Percentiles rank a stretch among this genome's conserved stretches.
These are phyloP conservation scores for Colletotrichum tropicicola DNA, from an alignment of 2,329 filamentous ascomycete genomes.

Conservation along the genomic window DNA sequence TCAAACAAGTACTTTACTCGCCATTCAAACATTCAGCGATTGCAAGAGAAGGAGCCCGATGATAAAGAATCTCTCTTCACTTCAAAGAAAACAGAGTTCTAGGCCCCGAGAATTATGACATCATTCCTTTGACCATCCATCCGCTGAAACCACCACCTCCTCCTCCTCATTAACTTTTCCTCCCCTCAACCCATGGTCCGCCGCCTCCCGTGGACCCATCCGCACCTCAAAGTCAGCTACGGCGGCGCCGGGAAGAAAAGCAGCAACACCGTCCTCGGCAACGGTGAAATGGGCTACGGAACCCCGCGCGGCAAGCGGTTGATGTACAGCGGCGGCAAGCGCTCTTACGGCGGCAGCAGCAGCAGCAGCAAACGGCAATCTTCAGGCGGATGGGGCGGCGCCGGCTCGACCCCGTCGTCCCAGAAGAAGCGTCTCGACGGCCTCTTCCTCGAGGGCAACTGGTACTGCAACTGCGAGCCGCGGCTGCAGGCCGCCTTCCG, in stretches of 20 bases:
- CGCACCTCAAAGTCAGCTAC: slow-evolving; percentile 22
- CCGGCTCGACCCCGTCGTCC: slow-evolving; percentile 28
- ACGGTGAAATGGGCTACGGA: slow-evolving; percentile 4
- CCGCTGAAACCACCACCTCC: background rate
- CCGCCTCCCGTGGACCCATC: slow-evolving; percentile 27
- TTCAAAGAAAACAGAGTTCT: background rate
- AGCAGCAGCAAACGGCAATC: background rate
- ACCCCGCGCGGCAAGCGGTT: slow-evolving; percentile 20
- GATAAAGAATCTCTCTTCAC: background rate
- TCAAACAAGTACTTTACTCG: too few species aligned
- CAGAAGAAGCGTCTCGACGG: slow-evolving; percentile 44
- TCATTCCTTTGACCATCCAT: background rate
- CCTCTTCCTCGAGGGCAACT: slow-evolving; percentile 42
- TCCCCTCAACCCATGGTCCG: slow-evolving; percentile 16
- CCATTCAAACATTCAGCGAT: too few species aligned
- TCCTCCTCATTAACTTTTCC: background rate
- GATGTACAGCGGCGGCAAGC: background rate
- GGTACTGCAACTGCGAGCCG: slow-evolving; percentile 54
- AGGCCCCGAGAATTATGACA: slow-evolving; percentile 1
- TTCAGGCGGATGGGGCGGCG: background rate
- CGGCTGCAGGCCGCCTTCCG: slow-evolving; percentile 44
- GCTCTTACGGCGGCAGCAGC: background rate
- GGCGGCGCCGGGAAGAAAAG: background rate
- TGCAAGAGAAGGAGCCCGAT: too few species aligned
- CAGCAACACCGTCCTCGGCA: background rate